Base-by-base conservation (phyloP, 2,329 filamentous ascomycete species). In the Aureobasidium lini region DNA sequence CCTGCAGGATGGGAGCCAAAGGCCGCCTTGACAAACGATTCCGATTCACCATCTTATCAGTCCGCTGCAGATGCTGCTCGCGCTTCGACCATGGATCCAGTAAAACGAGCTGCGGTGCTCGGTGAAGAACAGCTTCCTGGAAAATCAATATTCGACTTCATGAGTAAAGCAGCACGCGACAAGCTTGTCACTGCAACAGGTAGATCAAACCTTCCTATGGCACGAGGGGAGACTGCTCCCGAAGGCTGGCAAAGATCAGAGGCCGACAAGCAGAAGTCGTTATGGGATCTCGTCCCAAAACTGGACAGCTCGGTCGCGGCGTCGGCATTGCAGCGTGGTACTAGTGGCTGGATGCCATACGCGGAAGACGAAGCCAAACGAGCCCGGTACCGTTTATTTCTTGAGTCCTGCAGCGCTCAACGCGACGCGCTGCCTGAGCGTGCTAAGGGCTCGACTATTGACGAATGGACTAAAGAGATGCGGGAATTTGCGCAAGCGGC, bases 121-220 rank as follows among this genome's bases (percentile, higher is more conserved):
- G 92, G 92, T 37, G 93, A 96, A 74, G 79, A 83, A 40, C 82
- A 84, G 37, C 77, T 97, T 0, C 92, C 92, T 0, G 90, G 90
- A 0, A 96, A 97, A 75, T 97, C 94, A 0, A 86, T 99, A 2
- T 99, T 97, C 71, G 92, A 97, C 73, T 99, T 89, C 72, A 81
- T 99, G 64, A 89, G 89, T 0, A 80, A 89, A 0, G 82, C 88
- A 36, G 84, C 89, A 3, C 85, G 94, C 62, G 87, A 93, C 54
- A 84, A 86, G 29, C 81, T 99, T 46, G 90, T 82, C 3, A 80
- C 84, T 10, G 85, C 85, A 1, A 90, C 90, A 2, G 92, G 92
- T 1, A 90, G 85, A 60, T 74, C 74, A 2, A 83, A 93, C 67
- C 81, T 99, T 2, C 94, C 94, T 0, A 83, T 84, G 7, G 94